phyloP scores from a whole-genome alignment of 768 basidiomycete genomes.

The Podaxis mareebaensis region DNA sequence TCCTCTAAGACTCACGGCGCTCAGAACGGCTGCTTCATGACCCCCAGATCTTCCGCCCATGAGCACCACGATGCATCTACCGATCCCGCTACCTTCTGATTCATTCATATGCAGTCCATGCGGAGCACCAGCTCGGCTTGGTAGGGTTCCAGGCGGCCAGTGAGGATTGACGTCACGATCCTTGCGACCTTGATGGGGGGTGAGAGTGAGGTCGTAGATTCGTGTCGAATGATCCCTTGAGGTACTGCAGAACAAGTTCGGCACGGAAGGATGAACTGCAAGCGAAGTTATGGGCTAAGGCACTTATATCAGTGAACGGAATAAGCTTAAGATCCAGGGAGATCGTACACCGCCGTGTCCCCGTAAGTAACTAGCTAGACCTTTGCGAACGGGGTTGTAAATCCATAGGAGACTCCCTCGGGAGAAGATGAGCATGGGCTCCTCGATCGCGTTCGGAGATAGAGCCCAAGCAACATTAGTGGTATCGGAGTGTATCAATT shows the following conservation, averaged over 20 bases:
- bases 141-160: slow-evolving; percentile 52
- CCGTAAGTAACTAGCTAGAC: slow-evolving; percentile 49
- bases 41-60: slow-evolving; percentile 75
- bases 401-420: slow-evolving; percentile 56
- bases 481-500: slow-evolving; percentile 31
- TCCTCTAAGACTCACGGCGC: slow-evolving; percentile 45
- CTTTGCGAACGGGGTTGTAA: slow-evolving; percentile 43
- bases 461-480: slow-evolving; percentile 62
- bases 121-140: slow-evolving; percentile 64
- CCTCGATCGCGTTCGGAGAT: slow-evolving; percentile 38
- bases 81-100: slow-evolving; percentile 60
- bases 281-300: slow-evolving; percentile 65
- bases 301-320: slow-evolving; percentile 12
- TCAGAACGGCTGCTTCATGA: slow-evolving; percentile 67
- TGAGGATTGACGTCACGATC: slow-evolving; percentile 43
- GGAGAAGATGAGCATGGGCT: slow-evolving; percentile 64
- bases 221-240: slow-evolving; percentile 71
- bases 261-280: slow-evolving; percentile 57
- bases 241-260: slow-evolving; percentile 67
- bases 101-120: slow-evolving; percentile 66
- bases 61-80: slow-evolving; percentile 64
- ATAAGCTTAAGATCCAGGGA: not conserved
- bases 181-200: slow-evolving; percentile 15
- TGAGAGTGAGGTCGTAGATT: slow-evolving; percentile 61
- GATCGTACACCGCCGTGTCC: slow-evolving; percentile 72